A percentile compares a stretch with the other conserved stretches of the same genome.
Evolutionary conservation across 495 filamentous ascomycete species (phyloP).

Genomic region (Annulohypoxylon moriforme): DNA sequence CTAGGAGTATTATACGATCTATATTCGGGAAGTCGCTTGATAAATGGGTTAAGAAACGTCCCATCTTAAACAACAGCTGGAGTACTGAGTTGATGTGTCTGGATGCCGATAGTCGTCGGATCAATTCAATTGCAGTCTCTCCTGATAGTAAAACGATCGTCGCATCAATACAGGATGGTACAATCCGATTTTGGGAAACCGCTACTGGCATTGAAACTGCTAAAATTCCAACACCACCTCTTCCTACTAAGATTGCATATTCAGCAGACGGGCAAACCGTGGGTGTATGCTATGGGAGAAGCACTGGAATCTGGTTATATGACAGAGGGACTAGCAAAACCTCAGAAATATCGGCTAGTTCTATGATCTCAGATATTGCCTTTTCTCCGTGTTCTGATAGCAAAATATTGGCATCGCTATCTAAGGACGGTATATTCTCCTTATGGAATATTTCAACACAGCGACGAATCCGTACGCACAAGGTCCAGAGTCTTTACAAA

Average conservation of each 20-base stretch:
- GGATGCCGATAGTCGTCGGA: neutral
- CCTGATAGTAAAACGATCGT: conserved; percentile 17
- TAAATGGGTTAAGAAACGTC: conserved; percentile 9
- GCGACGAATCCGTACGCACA: neutral
- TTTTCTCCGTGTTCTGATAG: conserved; percentile 6
- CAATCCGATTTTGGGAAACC: conserved; percentile 16
- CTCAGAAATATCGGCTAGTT: too few relatives aligned
- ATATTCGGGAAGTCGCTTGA: conserved; percentile 7
- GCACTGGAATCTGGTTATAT: neutral
- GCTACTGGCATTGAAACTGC: conserved; percentile 14
- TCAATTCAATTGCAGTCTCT: conserved; percentile 4
- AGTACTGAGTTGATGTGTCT: neutral
- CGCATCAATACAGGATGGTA: neutral
- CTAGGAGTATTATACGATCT: conserved; percentile 17
- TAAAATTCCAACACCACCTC: neutral
- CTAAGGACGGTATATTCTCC: neutral
- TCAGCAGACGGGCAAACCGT: conserved; percentile 17
- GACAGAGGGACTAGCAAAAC: conserved; percentile 10
- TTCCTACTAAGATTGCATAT: neutral
- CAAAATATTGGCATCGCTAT: conserved; percentile 11
- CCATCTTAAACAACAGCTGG: conserved; percentile 3
- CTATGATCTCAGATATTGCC: neutral
- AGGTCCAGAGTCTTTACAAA: neutral
- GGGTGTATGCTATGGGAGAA: neutral
- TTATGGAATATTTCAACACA: conserved; percentile 19